These are phyloP conservation scores for Plasmodium chabaudi DNA, from an alignment of 169 alveolate species.

Conservation along the genomic window DNA sequence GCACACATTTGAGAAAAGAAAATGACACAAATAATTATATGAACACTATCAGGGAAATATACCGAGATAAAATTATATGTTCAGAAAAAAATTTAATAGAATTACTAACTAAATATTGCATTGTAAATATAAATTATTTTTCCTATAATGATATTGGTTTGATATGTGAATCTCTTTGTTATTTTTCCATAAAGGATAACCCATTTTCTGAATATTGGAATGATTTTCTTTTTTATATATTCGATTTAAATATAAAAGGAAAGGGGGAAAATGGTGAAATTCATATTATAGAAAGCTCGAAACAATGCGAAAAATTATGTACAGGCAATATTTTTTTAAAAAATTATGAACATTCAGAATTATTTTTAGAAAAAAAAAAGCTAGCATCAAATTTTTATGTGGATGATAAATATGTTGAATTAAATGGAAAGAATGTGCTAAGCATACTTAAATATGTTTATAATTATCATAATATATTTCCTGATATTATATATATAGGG, in stretches of 20 bases:
- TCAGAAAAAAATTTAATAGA: slow-evolving; percentile 42
- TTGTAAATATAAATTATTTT: slow-evolving; percentile 22
- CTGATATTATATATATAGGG: slow-evolving; percentile 15
- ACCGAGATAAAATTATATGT: slow-evolving; percentile 1
- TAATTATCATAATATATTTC: background rate
- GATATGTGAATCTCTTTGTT: slow-evolving; percentile 33
- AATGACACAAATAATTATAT: background rate
- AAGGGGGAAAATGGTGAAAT: background rate
- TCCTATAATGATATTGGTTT: slow-evolving; percentile 42
- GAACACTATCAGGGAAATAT: background rate
- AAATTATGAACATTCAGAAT: slow-evolving; percentile 40
- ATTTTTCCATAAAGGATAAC: slow-evolving; percentile 31
- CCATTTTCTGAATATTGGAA: slow-evolving; percentile 63
- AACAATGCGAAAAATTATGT: background rate
- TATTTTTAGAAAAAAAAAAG: slow-evolving; percentile 11
- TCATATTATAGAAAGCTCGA: too few species aligned
- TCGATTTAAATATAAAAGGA: slow-evolving; percentile 13
- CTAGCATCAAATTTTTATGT: background rate
- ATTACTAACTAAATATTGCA: slow-evolving; percentile 22
- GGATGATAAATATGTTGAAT: slow-evolving; percentile 15
- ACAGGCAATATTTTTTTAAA: background rate
- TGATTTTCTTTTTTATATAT: slow-evolving; percentile 32
- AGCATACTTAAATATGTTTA: slow-evolving; percentile 40
- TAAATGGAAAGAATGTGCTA: slow-evolving; percentile 37
- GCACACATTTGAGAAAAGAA: background rate